Base-by-base conservation (phyloP, 345 rosid genomes). In the Salix koriyanagi region DNA sequence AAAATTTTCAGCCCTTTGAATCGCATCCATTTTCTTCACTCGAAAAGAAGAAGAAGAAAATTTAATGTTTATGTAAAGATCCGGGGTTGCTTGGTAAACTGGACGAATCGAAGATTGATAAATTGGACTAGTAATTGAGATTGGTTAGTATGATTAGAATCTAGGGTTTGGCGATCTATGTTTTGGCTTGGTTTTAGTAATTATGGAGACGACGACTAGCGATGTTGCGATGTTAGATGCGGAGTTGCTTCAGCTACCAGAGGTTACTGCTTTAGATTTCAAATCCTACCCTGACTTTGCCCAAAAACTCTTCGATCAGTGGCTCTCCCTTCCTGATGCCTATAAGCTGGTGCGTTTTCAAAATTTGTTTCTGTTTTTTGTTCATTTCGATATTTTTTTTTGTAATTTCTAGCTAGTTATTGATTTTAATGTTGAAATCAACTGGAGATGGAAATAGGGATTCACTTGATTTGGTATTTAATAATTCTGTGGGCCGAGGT, bases 261-360 rank as follows among this genome's bases (percentile, higher is more conserved):
- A 96, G 87, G 81, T 95, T 82, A 83, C 99, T 66, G 91, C 99
- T 0, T 74, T 84, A 69, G 90, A 86, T 19, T 84, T 96, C 62
- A 91, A 92, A 86, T 89, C 97, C 23, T 86, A 88, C 77, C 92
- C 96, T 15, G 88, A 83, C 73, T 92, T 93, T 79, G 88, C 90
- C 0, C 93, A 89, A 79, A 85, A 79, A 79, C 92, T 96, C 76
- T 96, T 92, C 79, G 94, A 92, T 66, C 96, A 91, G 88, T 93
- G 99, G 99, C 96, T 96, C 69, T 83, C 97, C 5, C 93, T 96
- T 26, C 93, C 99, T 12, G 98, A 96, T 36, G 83, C 95, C 77
- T 84, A 85, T 75, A 92, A 90, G 58, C 89, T 91, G 94, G 99
- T 95, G 80, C 21, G 52, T 65, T 80, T 58, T 58, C 64, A 25